Conservation (phyloP, 495 filamentous ascomycete genomes). For the Aspergillus campestris region DNA sequence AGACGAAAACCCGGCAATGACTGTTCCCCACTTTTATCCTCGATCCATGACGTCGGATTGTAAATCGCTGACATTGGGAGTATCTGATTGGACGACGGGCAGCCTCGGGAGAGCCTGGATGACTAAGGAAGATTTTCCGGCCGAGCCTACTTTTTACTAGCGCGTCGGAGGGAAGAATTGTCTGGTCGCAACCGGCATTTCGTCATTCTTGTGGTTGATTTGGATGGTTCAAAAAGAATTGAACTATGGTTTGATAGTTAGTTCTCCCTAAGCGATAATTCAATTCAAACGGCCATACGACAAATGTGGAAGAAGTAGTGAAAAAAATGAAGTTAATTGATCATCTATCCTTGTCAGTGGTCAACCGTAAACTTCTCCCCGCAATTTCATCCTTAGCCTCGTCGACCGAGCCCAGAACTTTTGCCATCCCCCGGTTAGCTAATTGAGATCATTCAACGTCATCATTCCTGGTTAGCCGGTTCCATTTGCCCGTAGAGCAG, state of each 20-base stretch:
- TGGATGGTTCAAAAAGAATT: no score
- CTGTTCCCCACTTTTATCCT: constrained; percentile 24
- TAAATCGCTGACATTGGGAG: constrained; percentile 10
- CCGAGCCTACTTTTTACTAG: constrained; percentile 3
- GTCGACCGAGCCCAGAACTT: background rate
- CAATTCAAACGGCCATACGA: no score
- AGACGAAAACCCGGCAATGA: constrained; percentile 25
- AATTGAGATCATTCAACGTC: constrained; percentile 17
- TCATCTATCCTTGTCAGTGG: no score
- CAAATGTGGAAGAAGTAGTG: no score
- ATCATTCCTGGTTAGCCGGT: constrained; percentile 6
- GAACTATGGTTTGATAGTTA: no score
- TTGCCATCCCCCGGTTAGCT: background rate
- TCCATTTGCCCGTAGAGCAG: constrained; percentile 10
- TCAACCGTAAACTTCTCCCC: constrained; percentile 5
- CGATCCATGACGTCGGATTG: constrained; percentile 18
- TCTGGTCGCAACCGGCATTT: constrained; percentile 10
- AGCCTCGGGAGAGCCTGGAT: constrained; percentile 11
- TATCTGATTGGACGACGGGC: constrained; percentile 26
- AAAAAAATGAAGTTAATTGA: no score
- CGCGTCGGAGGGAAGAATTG: constrained; percentile 12
- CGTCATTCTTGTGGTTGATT: constrained; percentile 18
- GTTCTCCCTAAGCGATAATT: no score
- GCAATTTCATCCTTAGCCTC: constrained; percentile 12
- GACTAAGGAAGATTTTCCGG: constrained; percentile 3